A percentile compares a stretch with the other conserved stretches of the same genome.
phyloP scores from a whole-genome alignment of 2,329 filamentous ascomycete genomes.

The Colletotrichum falcatum region DNA sequence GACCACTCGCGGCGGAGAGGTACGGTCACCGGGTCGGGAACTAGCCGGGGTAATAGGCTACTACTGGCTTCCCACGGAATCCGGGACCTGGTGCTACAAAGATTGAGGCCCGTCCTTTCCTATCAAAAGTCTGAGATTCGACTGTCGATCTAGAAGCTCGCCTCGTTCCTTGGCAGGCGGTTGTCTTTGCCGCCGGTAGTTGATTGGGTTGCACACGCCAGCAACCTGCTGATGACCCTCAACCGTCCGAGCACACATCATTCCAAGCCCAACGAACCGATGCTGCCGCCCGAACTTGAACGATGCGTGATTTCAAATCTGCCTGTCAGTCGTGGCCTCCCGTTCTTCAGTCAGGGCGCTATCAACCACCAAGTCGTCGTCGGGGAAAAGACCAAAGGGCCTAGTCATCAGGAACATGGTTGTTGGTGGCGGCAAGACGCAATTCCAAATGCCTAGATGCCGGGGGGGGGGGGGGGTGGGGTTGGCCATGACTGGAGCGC shows the following conservation, averaged over 20 bases:
- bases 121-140: not conserved
- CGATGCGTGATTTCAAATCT: too few species aligned
- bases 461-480: too few species aligned
- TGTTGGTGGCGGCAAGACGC: not conserved
- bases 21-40: too few species aligned
- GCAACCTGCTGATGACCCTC: not conserved
- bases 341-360: not conserved
- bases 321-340: not conserved
- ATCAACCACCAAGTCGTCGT: not conserved
- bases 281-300: too few species aligned
- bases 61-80: too few species aligned
- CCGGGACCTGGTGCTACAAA: not conserved
- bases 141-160: not conserved
- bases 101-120: not conserved
- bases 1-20: not conserved
- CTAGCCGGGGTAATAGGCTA: too few species aligned
- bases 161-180: not conserved
- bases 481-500: slow-evolving; percentile 3
- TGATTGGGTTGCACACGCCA: not conserved
- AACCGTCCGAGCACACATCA: not conserved
- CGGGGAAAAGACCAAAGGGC: not conserved
- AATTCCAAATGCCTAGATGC: not conserved
- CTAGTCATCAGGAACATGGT: not conserved
- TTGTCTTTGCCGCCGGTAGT: too few species aligned
- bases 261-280: not conserved